Conservation (phyloP, 768 basidiomycete genomes). For the Lactifluus volemus region DNA sequence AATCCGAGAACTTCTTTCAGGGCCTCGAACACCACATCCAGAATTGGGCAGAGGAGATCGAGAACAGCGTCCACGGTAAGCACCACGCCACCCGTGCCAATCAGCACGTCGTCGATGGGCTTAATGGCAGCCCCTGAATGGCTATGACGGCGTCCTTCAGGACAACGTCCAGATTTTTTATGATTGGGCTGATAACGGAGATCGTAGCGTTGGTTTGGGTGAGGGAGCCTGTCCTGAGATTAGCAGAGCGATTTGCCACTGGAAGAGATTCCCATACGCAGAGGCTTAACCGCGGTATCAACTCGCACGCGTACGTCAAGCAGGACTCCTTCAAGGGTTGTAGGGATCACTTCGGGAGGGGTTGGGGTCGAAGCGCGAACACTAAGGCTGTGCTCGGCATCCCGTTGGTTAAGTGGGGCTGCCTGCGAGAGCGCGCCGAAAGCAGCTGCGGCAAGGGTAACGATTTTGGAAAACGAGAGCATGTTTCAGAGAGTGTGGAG, state of each 20-base stretch:
- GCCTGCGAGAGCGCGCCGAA: slow-evolving; percentile 1
- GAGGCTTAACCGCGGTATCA: background rate
- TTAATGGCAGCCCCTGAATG: slow-evolving; percentile 25
- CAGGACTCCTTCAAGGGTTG: background rate
- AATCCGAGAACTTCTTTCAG: background rate
- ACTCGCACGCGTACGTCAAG: background rate
- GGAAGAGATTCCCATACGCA: background rate
- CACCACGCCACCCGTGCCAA: slow-evolving; percentile 19
- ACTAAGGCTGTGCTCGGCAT: too few species aligned
- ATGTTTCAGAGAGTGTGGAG: background rate
- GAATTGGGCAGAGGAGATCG: background rate
- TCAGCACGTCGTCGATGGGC: slow-evolving; percentile 23
- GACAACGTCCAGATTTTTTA: slow-evolving; percentile 22
- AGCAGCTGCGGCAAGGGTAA: background rate
- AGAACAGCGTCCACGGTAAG: slow-evolving; percentile 26
- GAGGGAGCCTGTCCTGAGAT: slow-evolving; percentile 21
- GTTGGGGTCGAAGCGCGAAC: background rate
- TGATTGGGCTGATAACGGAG: slow-evolving; percentile 19
- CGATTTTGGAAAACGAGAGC: slow-evolving; percentile 1
- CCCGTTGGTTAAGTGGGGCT: background rate
- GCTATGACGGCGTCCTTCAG: slow-evolving; percentile 21
- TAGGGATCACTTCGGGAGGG: too few species aligned
- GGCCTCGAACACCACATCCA: background rate
- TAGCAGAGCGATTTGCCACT: background rate
- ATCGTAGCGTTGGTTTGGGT: slow-evolving; percentile 23